These are phyloP conservation scores for Nymphaea colorata DNA, from an alignment of 164 flowering plant genomes.

Conservation along the genomic window DNA sequence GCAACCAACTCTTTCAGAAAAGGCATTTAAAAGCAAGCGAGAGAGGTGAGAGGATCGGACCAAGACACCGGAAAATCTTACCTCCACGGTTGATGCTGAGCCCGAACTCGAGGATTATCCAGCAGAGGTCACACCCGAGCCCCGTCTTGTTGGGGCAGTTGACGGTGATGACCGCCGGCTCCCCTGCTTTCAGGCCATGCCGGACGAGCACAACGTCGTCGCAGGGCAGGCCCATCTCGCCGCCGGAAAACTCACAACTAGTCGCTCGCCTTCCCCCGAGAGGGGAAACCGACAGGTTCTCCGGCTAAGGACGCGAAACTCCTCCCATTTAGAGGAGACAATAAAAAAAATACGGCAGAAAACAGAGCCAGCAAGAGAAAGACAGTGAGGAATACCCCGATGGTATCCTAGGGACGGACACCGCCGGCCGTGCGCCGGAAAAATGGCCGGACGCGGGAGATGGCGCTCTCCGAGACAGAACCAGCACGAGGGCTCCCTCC, in stretches of 20 bases:
- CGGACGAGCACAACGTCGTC: conserved; percentile 64
- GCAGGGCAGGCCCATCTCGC: conserved; percentile 27
- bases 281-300: neutral
- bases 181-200: conserved; percentile 39
- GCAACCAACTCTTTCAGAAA: too few relatives aligned
- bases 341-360: too few relatives aligned
- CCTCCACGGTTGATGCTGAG: conserved; percentile 72
- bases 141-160: conserved; percentile 80
- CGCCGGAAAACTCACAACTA: neutral
- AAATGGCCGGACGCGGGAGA: neutral
- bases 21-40: neutral
- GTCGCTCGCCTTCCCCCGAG: neutral
- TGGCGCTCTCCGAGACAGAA: neutral
- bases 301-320: neutral
- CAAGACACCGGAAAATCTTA: conserved; percentile 7
- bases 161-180: conserved; percentile 58
- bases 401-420: neutral
- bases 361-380: neutral
- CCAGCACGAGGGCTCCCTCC: neutral
- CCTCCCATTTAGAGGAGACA: neutral
- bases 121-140: conserved; percentile 70
- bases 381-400: neutral
- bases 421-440: neutral
- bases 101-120: conserved; percentile 66
- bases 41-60: neutral